A percentile compares a stretch with the other conserved stretches of the same genome.
Evolutionary conservation across 2,329 filamentous ascomycete species (phyloP).

Genomic region (Neoascochyta sp.): DNA sequence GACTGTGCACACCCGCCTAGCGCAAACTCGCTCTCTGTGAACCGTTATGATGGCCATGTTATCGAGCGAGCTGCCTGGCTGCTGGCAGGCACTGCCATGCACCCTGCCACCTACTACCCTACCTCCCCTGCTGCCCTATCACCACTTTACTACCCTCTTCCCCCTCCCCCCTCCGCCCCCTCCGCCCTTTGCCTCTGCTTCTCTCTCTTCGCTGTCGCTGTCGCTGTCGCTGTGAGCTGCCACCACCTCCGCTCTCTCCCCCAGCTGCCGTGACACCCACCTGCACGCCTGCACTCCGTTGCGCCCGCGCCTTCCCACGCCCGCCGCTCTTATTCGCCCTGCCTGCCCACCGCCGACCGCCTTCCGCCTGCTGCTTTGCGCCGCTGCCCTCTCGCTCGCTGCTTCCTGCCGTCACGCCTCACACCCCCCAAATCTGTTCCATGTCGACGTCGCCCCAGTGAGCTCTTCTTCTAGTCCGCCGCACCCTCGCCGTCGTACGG

Average conservation of each 20-base stretch:
- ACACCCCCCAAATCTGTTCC: conserved; percentile 26
- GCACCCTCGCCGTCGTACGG: conserved; percentile 30
- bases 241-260: too few relatives aligned
- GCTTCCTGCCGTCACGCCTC: conserved; percentile 18
- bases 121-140: background rate
- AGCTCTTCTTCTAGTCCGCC: conserved; percentile 30
- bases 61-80: too few relatives aligned
- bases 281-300: conserved; percentile 7
- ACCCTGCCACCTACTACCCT: background rate
- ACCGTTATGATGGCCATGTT: too few relatives aligned
- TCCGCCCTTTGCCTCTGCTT: background rate
- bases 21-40: too few relatives aligned
- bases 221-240: too few relatives aligned
- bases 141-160: background rate
- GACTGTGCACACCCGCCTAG: too few relatives aligned
- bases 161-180: background rate
- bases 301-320: conserved; percentile 12
- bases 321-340: conserved; percentile 13
- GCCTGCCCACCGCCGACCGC: conserved; percentile 11
- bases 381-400: conserved; percentile 4
- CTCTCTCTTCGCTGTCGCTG: conserved; percentile 1
- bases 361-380: conserved; percentile 7
- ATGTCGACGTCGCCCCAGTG: too few relatives aligned
- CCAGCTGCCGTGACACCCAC: too few relatives aligned
- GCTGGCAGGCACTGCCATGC: too few relatives aligned